Base-by-base conservation (phyloP, 2,329 filamentous ascomycete genomes). In the Penicillium polonicum region DNA sequence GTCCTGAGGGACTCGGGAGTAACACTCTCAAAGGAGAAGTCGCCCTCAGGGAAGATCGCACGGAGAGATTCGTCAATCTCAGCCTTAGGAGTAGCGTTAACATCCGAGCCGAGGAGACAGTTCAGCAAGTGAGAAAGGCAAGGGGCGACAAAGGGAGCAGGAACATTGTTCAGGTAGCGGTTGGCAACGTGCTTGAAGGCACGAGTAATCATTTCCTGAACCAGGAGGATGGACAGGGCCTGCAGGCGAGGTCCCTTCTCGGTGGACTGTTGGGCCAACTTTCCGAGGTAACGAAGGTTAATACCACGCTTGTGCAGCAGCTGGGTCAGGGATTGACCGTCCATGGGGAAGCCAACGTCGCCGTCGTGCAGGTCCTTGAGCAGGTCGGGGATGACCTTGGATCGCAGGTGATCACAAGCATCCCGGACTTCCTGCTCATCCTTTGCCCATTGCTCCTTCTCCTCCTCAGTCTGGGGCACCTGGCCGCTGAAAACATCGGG, bases 341-440 rank as follows among this genome's bases (percentile, higher is more conserved):
- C 95, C 91, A 97, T 97, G 13, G 94, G 94, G 80, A 97, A 97
- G 68, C 93, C 94, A 65, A 96, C 88, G 66, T 99, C 93, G 7
- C 91, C 92, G 64, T 96, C 91, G 71, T 89, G 88, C 58, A 99
- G 84, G 69, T 99, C 93, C 61, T 88, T 87, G 57, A 97, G 77
- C 57, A 99, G 82, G 55, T 89, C 85, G n/a, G 93, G 92, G 63
- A 99, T 89, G 54, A 91, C 85, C 59, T 88, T 87, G 9, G 86
- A 82, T 9, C 86, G 85, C 49, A 99, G 82, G 74, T 89, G 92
- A 52, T 86, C 81, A 78, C 92, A 94, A 31, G 91, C 91, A 56
- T 88, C 86, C 62, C 91, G 88, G 49, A 99, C 93, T 57, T 95
- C 90, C 66, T 88, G 83, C 79, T 99, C 94, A 68, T 99, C 94